phyloP scores from a whole-genome alignment of 192 early-diverging fungal species.

The Gryganskiella cystojenkinii region DNA sequence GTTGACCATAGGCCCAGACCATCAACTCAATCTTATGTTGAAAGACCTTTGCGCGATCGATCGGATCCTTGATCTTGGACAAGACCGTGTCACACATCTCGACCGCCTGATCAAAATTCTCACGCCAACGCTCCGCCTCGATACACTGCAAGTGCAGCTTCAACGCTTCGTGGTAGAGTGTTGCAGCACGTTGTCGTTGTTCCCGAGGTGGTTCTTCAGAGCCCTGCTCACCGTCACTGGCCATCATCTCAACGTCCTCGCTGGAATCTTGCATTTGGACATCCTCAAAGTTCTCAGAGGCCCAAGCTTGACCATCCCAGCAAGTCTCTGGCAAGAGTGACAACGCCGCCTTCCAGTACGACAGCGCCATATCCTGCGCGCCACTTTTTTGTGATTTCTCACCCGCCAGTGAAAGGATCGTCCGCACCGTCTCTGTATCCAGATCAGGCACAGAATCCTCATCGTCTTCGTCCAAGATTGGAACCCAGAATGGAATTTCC shows the following conservation, averaged over 20 bases:
- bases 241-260: no score
- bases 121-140: constrained; percentile 39
- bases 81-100: constrained; percentile 18
- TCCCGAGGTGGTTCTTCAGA: no score
- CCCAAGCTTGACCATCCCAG: constrained; percentile 9
- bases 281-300: background rate
- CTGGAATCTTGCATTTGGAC: background rate
- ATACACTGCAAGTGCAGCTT: constrained; percentile 39
- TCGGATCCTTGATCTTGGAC: constrained; percentile 22
- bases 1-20: constrained; percentile 36
- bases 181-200: no score
- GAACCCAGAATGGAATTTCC: constrained; percentile 29
- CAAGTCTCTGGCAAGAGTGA: constrained; percentile 34
- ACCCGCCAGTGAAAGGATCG: constrained; percentile 29
- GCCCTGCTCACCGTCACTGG: no score
- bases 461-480: constrained; percentile 3
- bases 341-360: constrained; percentile 41
- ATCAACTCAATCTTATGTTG: constrained; percentile 45
- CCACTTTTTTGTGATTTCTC: constrained; percentile 52
- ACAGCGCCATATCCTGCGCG: constrained; percentile 42
- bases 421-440: constrained; percentile 14
- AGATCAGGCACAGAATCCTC: background rate
- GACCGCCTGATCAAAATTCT: constrained; percentile 33
- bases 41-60: constrained; percentile 28
- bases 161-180: constrained; percentile 30